A percentile compares a stretch with the other conserved stretches of the same genome.
phyloP scores from a whole-genome alignment of 202 grass and related monocot genomes.

The Zoysia matrella region DNA sequence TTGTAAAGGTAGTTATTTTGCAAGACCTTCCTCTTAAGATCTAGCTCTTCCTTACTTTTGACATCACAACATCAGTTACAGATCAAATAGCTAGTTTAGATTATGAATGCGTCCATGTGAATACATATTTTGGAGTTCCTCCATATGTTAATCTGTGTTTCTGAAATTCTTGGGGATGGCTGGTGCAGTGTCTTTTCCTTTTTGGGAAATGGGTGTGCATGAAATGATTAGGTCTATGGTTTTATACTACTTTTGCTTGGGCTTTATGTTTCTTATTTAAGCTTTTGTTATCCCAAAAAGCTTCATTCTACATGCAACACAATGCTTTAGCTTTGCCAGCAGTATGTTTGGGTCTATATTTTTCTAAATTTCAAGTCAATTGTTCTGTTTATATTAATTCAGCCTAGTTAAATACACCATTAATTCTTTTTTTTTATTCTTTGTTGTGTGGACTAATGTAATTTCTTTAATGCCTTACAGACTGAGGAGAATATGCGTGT shows the following conservation, averaged over 20 bases:
- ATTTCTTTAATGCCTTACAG: not conserved
- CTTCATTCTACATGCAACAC: not conserved
- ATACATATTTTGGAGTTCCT: slow-evolving; percentile 9
- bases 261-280: slow-evolving; percentile 36
- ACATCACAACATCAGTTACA: not conserved
- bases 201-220: slow-evolving; percentile 1
- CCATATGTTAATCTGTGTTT: not conserved
- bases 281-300: not conserved
- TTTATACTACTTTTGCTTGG: not conserved
- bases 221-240: not conserved
- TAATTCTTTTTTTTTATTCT: not conserved
- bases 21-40: not conserved
- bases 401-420: too few species aligned
- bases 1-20: not conserved
- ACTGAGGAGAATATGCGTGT: too few species aligned
- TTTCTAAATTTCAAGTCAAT: not conserved
- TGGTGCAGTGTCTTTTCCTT: not conserved
- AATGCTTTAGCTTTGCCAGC: too few species aligned
- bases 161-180: not conserved
- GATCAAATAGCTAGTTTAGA: not conserved
- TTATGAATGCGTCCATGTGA: not conserved
- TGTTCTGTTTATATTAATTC: not conserved
- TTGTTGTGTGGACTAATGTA: not conserved
- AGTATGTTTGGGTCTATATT: not conserved
- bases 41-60: not conserved